Conservation (phyloP, 192 early-diverging fungal genomes). For the Allomyces javanicus region DNA sequence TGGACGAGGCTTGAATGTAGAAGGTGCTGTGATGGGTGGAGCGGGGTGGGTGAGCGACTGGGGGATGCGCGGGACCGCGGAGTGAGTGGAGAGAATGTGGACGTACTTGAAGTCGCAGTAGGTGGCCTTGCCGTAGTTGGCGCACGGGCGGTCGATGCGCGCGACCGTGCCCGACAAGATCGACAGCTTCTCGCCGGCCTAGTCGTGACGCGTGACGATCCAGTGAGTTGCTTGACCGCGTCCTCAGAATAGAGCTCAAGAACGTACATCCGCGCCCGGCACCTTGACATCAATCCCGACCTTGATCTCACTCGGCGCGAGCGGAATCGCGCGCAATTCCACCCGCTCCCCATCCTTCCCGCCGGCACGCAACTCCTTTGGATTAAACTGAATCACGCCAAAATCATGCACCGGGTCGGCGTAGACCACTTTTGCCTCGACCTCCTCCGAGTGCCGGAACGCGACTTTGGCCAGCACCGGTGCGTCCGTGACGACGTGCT, state of each 20-base stretch:
- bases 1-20: conserved; percentile 55
- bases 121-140: neutral
- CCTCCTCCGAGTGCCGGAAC: conserved; percentile 55
- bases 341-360: conserved; percentile 23
- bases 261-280: conserved; percentile 25
- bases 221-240: too few relatives aligned
- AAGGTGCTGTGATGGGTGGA: conserved; percentile 41
- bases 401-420: conserved; percentile 71
- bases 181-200: conserved; percentile 61
- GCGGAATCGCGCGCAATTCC: conserved; percentile 39
- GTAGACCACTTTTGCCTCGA: conserved; percentile 47
- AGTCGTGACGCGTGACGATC: conserved; percentile 7
- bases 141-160: conserved; percentile 39
- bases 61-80: too few relatives aligned
- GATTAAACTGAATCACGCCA: conserved; percentile 61
- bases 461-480: conserved; percentile 56
- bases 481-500: conserved; percentile 54
- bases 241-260: too few relatives aligned
- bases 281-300: conserved; percentile 60
- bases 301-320: conserved; percentile 44
- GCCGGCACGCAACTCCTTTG: conserved; percentile 20
- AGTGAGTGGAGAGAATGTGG: neutral
- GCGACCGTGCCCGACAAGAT: conserved; percentile 55
- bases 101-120: neutral
- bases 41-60: too few relatives aligned